A percentile compares a stretch with the other conserved stretches of the same genome.
Evolutionary conservation across 495 filamentous ascomycete species (phyloP).

Genomic region (Poronia punctata): DNA sequence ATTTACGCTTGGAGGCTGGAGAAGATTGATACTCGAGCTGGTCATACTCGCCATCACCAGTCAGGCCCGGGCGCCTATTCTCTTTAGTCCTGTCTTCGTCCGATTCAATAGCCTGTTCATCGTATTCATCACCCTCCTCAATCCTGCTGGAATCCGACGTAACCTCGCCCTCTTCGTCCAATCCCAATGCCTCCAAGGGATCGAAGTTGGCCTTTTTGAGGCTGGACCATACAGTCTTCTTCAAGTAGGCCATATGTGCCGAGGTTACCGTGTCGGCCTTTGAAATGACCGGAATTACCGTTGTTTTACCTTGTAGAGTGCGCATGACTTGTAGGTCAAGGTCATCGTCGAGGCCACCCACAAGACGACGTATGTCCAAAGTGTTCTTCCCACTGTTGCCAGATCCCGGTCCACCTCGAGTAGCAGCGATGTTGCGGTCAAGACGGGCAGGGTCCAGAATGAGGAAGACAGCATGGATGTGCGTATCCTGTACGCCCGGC

Average conservation of each 20-base stretch:
- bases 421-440: constrained; percentile 70
- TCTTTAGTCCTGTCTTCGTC: too few species aligned
- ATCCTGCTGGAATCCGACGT: constrained; percentile 46
- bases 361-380: constrained; percentile 34
- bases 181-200: constrained; percentile 75
- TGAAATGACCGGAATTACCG: constrained; percentile 89
- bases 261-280: constrained; percentile 96
- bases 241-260: constrained; percentile 87
- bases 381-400: constrained; percentile 47
- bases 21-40: constrained; percentile 24
- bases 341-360: constrained; percentile 78
- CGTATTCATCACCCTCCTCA: constrained; percentile 54
- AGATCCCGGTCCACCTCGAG: constrained; percentile 45
- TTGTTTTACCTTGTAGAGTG: constrained; percentile 87
- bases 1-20: constrained; percentile 35
- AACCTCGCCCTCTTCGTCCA: constrained; percentile 67
- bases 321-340: constrained; percentile 87
- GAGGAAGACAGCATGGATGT: constrained; percentile 93
- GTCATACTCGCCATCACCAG: constrained; percentile 22
- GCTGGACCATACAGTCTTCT: constrained; percentile 82
- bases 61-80: constrained; percentile 10
- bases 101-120: constrained; percentile 31
- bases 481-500: constrained; percentile 88
- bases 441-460: constrained; percentile 84
- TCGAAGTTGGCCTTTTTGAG: constrained; percentile 82